These are phyloP conservation scores for Secale cereale DNA, from an alignment of 176 grass and related monocot species.

Conservation along the genomic window DNA sequence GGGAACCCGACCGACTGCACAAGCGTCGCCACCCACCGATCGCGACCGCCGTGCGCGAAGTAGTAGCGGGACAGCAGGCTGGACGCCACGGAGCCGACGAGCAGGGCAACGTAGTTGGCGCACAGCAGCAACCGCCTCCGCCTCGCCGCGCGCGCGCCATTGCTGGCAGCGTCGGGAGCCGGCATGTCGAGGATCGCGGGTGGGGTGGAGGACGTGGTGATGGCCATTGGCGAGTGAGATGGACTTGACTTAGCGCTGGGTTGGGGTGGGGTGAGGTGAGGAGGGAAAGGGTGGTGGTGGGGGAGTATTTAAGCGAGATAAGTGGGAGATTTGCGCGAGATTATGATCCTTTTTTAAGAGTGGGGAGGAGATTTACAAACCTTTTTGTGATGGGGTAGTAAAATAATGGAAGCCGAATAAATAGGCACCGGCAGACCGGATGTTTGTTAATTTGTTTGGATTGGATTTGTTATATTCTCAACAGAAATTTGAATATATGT, in stretches of 20 bases:
- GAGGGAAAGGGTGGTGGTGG: conserved; percentile 9
- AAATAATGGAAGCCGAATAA: conserved; percentile 35
- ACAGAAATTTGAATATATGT: conserved; percentile 25
- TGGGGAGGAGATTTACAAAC: not conserved
- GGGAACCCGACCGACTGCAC: conserved; percentile 92
- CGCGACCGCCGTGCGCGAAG: conserved; percentile 72
- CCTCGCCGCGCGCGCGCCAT: not conserved
- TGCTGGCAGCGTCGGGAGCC: not conserved
- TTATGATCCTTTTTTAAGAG: conserved; percentile 17
- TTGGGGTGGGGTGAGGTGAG: conserved; percentile 10
- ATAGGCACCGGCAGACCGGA: conserved; percentile 7
- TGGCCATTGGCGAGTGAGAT: conserved; percentile 31
- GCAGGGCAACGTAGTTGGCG: conserved; percentile 67
- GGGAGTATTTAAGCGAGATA: conserved; percentile 52
- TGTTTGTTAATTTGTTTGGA: conserved; percentile 14
- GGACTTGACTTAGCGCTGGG: not conserved
- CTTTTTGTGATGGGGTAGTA: not conserved
- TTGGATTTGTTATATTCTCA: conserved; percentile 23
- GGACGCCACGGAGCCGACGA: conserved; percentile 68
- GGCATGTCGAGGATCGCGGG: conserved; percentile 31
- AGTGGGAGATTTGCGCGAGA: conserved; percentile 40
- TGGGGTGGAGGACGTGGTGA: conserved; percentile 13
- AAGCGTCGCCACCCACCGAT: conserved; percentile 82
- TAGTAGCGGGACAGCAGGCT: conserved; percentile 88
- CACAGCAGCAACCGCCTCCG: conserved; percentile 31